A percentile compares a stretch with the other conserved stretches of the same genome.
Evolutionary conservation across 768 basidiomycete species (phyloP).

Genomic region (Termitomyces sp.): DNA sequence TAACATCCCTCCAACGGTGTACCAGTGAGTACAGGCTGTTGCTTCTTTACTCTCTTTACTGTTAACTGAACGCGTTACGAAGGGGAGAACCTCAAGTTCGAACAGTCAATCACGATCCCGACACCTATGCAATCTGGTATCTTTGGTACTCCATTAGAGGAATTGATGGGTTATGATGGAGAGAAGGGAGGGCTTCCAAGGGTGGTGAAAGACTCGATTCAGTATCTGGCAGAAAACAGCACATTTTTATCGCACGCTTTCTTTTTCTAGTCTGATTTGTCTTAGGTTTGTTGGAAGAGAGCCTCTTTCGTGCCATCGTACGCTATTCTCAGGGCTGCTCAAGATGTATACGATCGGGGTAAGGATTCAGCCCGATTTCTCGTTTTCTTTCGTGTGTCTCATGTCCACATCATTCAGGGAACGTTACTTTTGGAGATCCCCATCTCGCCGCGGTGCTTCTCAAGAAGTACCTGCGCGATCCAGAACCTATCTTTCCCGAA

Average conservation of each 20-base stretch:
- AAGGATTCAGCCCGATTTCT: not conserved
- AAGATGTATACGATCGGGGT: constrained; percentile 86
- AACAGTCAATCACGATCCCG: constrained; percentile 66
- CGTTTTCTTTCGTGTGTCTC: too few species aligned
- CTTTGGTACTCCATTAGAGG: constrained; percentile 80
- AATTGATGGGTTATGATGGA: constrained; percentile 79
- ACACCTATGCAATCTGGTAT: constrained; percentile 55
- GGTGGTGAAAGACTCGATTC: constrained; percentile 72
- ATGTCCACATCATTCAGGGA: constrained; percentile 40
- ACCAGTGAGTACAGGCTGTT: constrained; percentile 57
- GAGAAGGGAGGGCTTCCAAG: constrained; percentile 83
- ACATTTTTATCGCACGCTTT: constrained; percentile 15
- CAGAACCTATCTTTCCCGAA: constrained; percentile 76
- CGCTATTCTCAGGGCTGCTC: constrained; percentile 63
- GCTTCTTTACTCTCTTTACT: not conserved
- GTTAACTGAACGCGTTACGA: not conserved
- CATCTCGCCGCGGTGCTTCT: constrained; percentile 81
- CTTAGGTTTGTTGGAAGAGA: constrained; percentile 65
- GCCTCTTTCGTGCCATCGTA: constrained; percentile 80
- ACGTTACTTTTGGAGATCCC: constrained; percentile 74
- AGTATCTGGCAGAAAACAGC: constrained; percentile 65
- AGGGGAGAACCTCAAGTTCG: constrained; percentile 79
- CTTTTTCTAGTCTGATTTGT: not conserved
- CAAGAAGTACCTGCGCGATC: constrained; percentile 84
- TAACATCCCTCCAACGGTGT: constrained; percentile 78